Base-by-base conservation (phyloP, 2,329 filamentous ascomycete species). In the Colletotrichum simmondsii region DNA sequence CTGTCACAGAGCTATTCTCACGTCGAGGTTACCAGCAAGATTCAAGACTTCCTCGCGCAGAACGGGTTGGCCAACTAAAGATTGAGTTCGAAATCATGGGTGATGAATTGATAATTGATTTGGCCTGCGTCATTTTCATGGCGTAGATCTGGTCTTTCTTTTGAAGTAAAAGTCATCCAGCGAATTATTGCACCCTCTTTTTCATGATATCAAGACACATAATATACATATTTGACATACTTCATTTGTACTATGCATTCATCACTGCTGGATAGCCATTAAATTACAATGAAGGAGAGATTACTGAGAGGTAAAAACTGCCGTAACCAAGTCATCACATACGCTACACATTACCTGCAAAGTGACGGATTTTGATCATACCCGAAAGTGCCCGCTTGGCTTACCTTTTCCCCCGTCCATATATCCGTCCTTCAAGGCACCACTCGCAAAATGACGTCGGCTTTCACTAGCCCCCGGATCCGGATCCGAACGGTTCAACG, bases 21-120 rank as follows among this genome's bases (percentile, higher is more conserved):
- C 26, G 72, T 74, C 1, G 54, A 74, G 0, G 81, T 83, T 1
- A 85, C 83, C 54, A 71, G 77, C 11, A 74, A 78, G 11, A 86
- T 85, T 8, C 75, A 82, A 1, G 79, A 84, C 63, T 86, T 85
- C 61, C 74, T 85, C 10, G 76, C 78, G 62, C 68, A 76, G 65
- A 76, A 77, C 19, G 73, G 70, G 8, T 26, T 75, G 7, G 71
- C 62, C 58, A 37, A 61, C 22, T 52, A 53, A 42, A 11, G 11
- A 8, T 19, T 4, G 8, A 19, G 16, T n/a, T 62, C 24, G 59
- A 16, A 37, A 10, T 49, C 14, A 12, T 32, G 16, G 26, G 11
- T 7, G 14, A 28, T 28, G 5, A 24, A 16, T 2, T 5, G 1
- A 56, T 1, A 26, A 22, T 28, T 5, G n/a, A 11, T 54, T 16